Evolutionary conservation across 371 early-diverging fungal genomes (phyloP).

Genomic region (Rhizomucor miehei): DNA sequence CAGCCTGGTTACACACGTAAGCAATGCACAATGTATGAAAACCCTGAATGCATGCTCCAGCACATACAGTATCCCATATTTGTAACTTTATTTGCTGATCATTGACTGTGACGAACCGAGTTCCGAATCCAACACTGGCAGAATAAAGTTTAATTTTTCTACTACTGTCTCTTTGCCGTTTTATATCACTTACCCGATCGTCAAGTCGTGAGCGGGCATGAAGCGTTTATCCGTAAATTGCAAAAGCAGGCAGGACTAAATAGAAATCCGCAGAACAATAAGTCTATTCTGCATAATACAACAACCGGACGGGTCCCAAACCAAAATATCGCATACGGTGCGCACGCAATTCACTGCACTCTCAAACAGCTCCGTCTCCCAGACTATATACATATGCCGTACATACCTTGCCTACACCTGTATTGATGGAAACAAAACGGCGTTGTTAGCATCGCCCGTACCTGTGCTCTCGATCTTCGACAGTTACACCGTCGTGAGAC

Average conservation of each 20-base stretch:
- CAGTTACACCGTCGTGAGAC: neutral
- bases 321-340: no score
- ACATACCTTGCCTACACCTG: slow-evolving; percentile 27
- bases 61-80: slow-evolving; percentile 98
- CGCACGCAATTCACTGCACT: no score
- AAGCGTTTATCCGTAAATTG: slow-evolving; percentile 86
- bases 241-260: slow-evolving; percentile 74
- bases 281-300: neutral
- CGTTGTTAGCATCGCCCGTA: no score
- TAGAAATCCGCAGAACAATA: neutral
- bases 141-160: neutral
- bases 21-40: no score
- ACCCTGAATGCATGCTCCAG: no score
- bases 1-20: slow-evolving; percentile 52
- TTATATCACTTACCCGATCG: slow-evolving; percentile 64
- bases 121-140: slow-evolving; percentile 77
- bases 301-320: no score
- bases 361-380: no score
- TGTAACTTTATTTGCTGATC: slow-evolving; percentile 91
- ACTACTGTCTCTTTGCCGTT: neutral
- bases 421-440: neutral
- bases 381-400: no score
- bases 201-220: slow-evolving; percentile 79
- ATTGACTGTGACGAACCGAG: slow-evolving; percentile 75
- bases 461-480: no score